These are phyloP conservation scores for Botrytis deweyae DNA, from an alignment of 2,329 filamentous ascomycete genomes.

Conservation along the genomic window DNA sequence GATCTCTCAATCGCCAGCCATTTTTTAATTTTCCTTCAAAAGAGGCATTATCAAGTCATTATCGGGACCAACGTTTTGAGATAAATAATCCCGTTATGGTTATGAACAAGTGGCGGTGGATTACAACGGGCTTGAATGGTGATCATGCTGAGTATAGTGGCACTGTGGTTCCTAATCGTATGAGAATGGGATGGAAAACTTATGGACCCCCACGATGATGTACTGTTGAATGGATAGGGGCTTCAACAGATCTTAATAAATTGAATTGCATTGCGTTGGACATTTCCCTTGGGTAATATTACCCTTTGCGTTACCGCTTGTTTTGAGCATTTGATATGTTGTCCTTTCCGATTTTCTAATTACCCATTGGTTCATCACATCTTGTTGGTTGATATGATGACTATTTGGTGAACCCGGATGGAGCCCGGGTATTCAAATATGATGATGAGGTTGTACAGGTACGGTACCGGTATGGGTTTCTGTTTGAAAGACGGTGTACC, in stretches of 20 bases:
- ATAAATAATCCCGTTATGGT: neutral
- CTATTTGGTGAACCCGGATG: neutral
- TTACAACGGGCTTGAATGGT: neutral
- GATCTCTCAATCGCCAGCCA: neutral
- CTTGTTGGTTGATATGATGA: neutral
- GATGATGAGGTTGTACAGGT: slow-evolving; percentile 12
- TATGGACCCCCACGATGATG: slow-evolving; percentile 19
- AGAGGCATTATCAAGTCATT: neutral
- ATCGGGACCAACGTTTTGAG: neutral
- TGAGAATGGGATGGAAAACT: slow-evolving; percentile 16
- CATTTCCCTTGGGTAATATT: slow-evolving; percentile 3
- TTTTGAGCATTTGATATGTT: slow-evolving; percentile 13
- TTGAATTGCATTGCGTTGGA: neutral
- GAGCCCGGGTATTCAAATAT: slow-evolving; percentile 8
- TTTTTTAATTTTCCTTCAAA: neutral
- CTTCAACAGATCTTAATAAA: slow-evolving; percentile 16
- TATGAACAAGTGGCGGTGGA: slow-evolving; percentile 13
- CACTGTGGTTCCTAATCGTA: slow-evolving; percentile 15
- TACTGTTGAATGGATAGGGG: slow-evolving; percentile 17
- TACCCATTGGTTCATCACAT: neutral
- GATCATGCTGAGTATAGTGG: slow-evolving; percentile 7
- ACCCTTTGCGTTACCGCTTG: slow-evolving; percentile 14
- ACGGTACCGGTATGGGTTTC: neutral
- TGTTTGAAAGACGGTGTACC: slow-evolving; percentile 20
- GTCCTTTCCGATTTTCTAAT: neutral